Evolutionary conservation across 768 basidiomycete species (phyloP).

Genomic region (Leccinum rimulosum): DNA sequence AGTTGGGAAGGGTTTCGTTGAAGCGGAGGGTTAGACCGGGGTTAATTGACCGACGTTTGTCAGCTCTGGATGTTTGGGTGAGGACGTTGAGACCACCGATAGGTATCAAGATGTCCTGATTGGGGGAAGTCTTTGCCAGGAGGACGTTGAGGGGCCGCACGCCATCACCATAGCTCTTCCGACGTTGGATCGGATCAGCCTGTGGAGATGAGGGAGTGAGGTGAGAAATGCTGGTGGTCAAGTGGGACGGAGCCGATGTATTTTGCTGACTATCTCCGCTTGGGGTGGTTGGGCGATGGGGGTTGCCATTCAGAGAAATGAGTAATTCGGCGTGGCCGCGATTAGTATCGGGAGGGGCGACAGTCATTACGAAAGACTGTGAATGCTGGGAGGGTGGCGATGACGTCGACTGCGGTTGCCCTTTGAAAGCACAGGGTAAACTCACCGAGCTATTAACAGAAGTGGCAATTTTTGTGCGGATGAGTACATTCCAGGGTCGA

Average conservation of each 20-base stretch:
- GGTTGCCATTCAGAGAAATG: slow-evolving; percentile 2
- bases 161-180: slow-evolving; percentile 46
- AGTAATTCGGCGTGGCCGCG: slow-evolving; percentile 3
- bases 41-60: slow-evolving; percentile 54
- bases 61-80: slow-evolving; percentile 35
- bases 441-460: too few relatives aligned
- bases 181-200: slow-evolving; percentile 20
- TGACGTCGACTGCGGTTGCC: slow-evolving; percentile 9
- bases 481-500: too few relatives aligned
- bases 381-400: slow-evolving; percentile 27
- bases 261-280: neutral
- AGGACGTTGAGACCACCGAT: slow-evolving; percentile 27
- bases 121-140: slow-evolving; percentile 18
- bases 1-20: slow-evolving; percentile 10
- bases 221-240: slow-evolving; percentile 9
- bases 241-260: slow-evolving; percentile 22
- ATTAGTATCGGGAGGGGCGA: slow-evolving; percentile 38
- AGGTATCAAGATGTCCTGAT: slow-evolving; percentile 11
- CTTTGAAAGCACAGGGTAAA: neutral
- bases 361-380: slow-evolving; percentile 41
- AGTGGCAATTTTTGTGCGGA: too few relatives aligned
- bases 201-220: slow-evolving; percentile 24
- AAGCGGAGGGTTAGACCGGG: slow-evolving; percentile 42
- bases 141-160: slow-evolving; percentile 39
- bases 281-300: slow-evolving; percentile 2